phyloP scores from a whole-genome alignment of 1,284 basidiomycete species.

The Pisolithus thermaeus region DNA sequence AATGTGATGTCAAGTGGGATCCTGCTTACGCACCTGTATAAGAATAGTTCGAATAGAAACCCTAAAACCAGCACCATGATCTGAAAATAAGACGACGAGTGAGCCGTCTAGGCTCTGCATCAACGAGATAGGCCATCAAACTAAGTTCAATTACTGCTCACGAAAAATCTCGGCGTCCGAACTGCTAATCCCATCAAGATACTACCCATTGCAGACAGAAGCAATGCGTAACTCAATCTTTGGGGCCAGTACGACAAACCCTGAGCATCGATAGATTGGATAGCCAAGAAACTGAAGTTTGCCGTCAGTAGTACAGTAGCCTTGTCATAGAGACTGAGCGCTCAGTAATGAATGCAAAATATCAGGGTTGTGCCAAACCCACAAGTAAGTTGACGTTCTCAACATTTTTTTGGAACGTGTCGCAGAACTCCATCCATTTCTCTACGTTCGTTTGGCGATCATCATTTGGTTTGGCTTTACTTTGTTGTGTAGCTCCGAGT shows the following conservation, averaged over 20 bases:
- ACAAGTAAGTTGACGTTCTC: neutral
- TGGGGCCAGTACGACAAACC: neutral
- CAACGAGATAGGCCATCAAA: neutral
- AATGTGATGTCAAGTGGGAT: neutral
- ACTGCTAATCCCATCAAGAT: slow-evolving; percentile 2
- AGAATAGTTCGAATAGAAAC: neutral
- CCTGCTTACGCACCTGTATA: neutral
- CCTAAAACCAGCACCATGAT: neutral
- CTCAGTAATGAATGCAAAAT: neutral
- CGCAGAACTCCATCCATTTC: neutral
- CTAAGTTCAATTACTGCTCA: neutral
- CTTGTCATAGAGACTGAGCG: slow-evolving; percentile 8
- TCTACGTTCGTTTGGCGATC: neutral
- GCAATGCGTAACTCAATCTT: slow-evolving; percentile 1
- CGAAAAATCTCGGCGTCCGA: neutral
- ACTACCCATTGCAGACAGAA: slow-evolving; percentile 2
- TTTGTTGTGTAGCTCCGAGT: neutral
- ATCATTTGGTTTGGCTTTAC: too few species aligned
- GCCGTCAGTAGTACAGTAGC: slow-evolving; percentile 29
- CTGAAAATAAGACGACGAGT: neutral
- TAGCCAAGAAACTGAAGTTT: slow-evolving; percentile 31
- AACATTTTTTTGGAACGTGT: neutral
- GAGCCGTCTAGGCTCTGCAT: neutral
- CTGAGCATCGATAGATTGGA: slow-evolving; percentile 22
- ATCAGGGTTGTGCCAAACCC: neutral